Percentiles rank a stretch among this genome's conserved stretches.
These are phyloP conservation scores for Pseudocercospora pini-densiflorae DNA, from an alignment of 2,329 filamentous ascomycete species.

Conservation along the genomic window DNA sequence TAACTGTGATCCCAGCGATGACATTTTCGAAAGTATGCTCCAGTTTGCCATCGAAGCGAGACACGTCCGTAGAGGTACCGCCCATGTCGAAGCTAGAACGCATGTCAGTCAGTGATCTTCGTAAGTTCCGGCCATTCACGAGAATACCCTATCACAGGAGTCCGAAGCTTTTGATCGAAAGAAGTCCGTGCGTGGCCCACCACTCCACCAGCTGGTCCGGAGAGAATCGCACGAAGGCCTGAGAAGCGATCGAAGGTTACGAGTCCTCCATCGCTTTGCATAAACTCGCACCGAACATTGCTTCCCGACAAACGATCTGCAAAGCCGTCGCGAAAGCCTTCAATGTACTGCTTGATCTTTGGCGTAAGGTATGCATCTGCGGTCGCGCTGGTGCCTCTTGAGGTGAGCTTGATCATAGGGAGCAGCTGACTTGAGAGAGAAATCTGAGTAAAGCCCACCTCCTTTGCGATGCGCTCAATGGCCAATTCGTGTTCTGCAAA, in stretches of 20 bases:
- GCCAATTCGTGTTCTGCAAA: conserved; percentile 72
- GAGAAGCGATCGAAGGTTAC: conserved; percentile 37
- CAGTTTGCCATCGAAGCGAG: conserved; percentile 38
- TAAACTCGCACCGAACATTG: conserved; percentile 41
- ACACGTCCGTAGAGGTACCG: conserved; percentile 42
- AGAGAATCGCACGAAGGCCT: conserved; percentile 40
- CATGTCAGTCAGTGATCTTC: background rate
- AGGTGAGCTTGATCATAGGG: conserved; percentile 76
- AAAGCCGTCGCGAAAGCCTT: conserved; percentile 37
- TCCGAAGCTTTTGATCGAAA: conserved; percentile 33
- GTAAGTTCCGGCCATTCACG: background rate
- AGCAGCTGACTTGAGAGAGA: conserved; percentile 77
- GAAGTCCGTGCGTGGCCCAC: conserved; percentile 41
- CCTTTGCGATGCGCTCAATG: conserved; percentile 72
- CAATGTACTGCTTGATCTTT: conserved; percentile 72
- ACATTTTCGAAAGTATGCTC: conserved; percentile 42
- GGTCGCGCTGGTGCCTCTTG: conserved; percentile 72
- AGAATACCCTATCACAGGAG: conserved; percentile 37
- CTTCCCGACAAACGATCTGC: conserved; percentile 28
- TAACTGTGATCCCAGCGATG: conserved; percentile 40
- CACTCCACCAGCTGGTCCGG: conserved; percentile 43
- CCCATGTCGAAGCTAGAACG: conserved; percentile 27
- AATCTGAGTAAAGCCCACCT: conserved; percentile 82
- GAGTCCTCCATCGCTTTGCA: conserved; percentile 42
- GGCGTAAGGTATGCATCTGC: conserved; percentile 79